Evolutionary conservation across 805 yeast genomes (phyloP).

Genomic region (Tetrapisispora taiwanensis): DNA sequence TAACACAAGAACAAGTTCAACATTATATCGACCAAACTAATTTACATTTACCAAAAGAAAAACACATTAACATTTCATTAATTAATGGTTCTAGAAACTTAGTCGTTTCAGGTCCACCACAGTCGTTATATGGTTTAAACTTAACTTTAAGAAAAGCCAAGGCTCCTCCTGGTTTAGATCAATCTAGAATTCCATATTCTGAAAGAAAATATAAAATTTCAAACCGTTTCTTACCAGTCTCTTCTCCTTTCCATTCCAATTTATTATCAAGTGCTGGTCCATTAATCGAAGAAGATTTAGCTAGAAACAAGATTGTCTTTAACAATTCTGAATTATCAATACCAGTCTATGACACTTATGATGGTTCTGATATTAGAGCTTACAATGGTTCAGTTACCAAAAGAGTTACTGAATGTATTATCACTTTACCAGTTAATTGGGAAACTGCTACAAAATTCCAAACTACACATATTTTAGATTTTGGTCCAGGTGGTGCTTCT

Average conservation of each 20-base stretch:
- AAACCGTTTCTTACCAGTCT: slow-evolving; percentile 87
- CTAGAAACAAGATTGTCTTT: slow-evolving; percentile 48
- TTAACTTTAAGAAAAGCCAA: slow-evolving; percentile 85
- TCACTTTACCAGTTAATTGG: slow-evolving; percentile 89
- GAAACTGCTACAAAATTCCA: slow-evolving; percentile 74
- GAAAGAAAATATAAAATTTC: slow-evolving; percentile 92
- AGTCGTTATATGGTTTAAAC: slow-evolving; percentile 91
- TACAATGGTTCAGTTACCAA: slow-evolving; percentile 45
- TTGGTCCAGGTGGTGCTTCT: slow-evolving; percentile 98
- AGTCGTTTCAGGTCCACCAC: slow-evolving; percentile 97
- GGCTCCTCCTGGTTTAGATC: slow-evolving; percentile 90
- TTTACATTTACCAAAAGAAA: slow-evolving; percentile 83
- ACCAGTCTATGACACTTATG: slow-evolving; percentile 86
- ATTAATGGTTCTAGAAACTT: slow-evolving; percentile 92
- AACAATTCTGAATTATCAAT: slow-evolving; percentile 47
- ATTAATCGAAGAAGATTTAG: slow-evolving; percentile 55
- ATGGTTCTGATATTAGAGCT: slow-evolving; percentile 68
- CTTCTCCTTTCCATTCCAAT: slow-evolving; percentile 95
- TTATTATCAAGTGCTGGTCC: slow-evolving; percentile 65
- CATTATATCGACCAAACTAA: slow-evolving; percentile 75
- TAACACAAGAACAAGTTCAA: slow-evolving; percentile 72
- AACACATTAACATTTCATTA: slow-evolving; percentile 82
- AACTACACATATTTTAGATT: slow-evolving; percentile 85
- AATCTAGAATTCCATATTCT: slow-evolving; percentile 85
- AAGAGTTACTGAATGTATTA: slow-evolving; percentile 74